Evolutionary conservation across 2,329 filamentous ascomycete species (phyloP).

Genomic region (Neurospora sp.): DNA sequence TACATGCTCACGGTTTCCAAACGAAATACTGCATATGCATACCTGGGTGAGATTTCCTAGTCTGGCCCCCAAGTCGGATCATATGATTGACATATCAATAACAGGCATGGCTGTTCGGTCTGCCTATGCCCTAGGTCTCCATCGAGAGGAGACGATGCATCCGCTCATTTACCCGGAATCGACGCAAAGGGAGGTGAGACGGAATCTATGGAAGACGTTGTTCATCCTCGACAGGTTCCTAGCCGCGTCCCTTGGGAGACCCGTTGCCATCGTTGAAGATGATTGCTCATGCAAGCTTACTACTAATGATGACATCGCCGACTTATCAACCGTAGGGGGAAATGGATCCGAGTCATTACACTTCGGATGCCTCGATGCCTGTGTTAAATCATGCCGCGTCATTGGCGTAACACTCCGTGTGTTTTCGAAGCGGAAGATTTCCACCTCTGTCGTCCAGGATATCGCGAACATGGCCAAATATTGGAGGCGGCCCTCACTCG

Average conservation of each 20-base stretch:
- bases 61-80: not conserved
- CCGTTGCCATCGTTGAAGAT: slow-evolving; percentile 49
- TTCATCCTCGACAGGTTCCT: slow-evolving; percentile 56
- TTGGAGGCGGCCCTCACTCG: slow-evolving; percentile 39
- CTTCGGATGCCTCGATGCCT: slow-evolving; percentile 37
- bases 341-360: slow-evolving; percentile 12
- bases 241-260: slow-evolving; percentile 51
- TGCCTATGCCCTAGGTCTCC: slow-evolving; percentile 51
- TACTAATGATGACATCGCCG: slow-evolving; percentile 29
- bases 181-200: slow-evolving; percentile 36
- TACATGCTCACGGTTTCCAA: slow-evolving; percentile 54
- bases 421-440: slow-evolving; percentile 50
- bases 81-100: slow-evolving; percentile 8
- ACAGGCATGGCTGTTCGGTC: slow-evolving; percentile 53
- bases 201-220: slow-evolving; percentile 53
- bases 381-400: slow-evolving; percentile 46
- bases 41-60: slow-evolving; percentile 37
- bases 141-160: slow-evolving; percentile 46
- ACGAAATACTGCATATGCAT: slow-evolving; percentile 52
- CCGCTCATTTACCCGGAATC: slow-evolving; percentile 33
- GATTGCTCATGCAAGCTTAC: slow-evolving; percentile 41
- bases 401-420: slow-evolving; percentile 50
- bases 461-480: slow-evolving; percentile 42
- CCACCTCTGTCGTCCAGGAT: slow-evolving; percentile 44
- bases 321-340: slow-evolving; percentile 8